Percentiles rank a stretch among this genome's conserved stretches.
Conservation (phyloP, 2,329 filamentous ascomycete species). For the Cylindrodendrum hubeiense region DNA sequence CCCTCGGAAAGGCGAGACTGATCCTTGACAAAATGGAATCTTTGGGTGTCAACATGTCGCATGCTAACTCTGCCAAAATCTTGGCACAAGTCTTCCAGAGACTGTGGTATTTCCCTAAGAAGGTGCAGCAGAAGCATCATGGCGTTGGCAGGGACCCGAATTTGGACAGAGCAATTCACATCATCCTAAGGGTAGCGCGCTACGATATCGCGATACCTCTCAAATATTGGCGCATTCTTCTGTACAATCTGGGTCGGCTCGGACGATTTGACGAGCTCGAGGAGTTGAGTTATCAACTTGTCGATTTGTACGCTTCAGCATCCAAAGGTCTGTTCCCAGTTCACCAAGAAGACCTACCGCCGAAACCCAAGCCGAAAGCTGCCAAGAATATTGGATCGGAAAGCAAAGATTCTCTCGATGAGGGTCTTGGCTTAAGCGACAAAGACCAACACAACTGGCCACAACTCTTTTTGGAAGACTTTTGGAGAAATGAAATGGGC, state of each 20-base stretch:
- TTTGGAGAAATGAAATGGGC: constrained; percentile 41
- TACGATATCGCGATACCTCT: constrained; percentile 52
- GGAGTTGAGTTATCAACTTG: constrained; percentile 57
- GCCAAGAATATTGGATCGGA: not conserved
- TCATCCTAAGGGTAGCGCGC: constrained; percentile 44
- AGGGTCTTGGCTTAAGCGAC: not conserved
- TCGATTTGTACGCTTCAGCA: constrained; percentile 52
- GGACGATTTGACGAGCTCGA: constrained; percentile 60
- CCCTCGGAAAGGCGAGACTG: constrained; percentile 39
- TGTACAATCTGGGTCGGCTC: constrained; percentile 59
- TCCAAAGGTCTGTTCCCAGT: constrained; percentile 54
- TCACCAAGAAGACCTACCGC: constrained; percentile 58
- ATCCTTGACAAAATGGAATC: constrained; percentile 51
- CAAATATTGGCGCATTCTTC: constrained; percentile 56
- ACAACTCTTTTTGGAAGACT: constrained; percentile 34
- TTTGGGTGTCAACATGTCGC: constrained; percentile 43
- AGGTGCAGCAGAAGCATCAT: constrained; percentile 20
- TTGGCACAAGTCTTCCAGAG: constrained; percentile 43
- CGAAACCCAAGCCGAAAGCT: not conserved
- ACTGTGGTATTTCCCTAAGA: constrained; percentile 45
- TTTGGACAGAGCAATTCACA: constrained; percentile 48
- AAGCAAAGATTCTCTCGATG: not conserved
- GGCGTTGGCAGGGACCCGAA: constrained; percentile 33
- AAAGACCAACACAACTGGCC: not conserved
- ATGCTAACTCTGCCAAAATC: constrained; percentile 44